Evolutionary conservation across 208 protist species (phyloP), one percentile per base, ranked within the genome.

Genomic region (Wallacemonas sp.): DNA sequence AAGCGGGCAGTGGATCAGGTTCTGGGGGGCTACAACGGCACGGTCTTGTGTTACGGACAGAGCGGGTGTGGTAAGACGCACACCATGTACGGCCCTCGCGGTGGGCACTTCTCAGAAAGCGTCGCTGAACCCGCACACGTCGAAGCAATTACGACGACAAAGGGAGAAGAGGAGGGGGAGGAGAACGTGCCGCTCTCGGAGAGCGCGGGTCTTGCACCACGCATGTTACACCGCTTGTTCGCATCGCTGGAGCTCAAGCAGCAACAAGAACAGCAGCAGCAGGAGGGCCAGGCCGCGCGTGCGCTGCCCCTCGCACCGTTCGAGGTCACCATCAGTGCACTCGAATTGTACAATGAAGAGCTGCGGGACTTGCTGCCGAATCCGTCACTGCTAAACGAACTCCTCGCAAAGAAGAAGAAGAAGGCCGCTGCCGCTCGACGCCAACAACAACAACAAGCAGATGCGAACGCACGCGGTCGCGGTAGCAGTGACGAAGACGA

Each of bases 51-150:
- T 60, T 97, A 97, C 69, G 93, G 94, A 1, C 94, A 97, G 78
- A 97, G 87, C 47, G 90, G 95, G 4, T 93, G 86, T 22, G 96
- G 96, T 15, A 96, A 96, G 64, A 96, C 91, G 6, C 84, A 94
- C 79, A 95, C 86, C 12, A 83, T 95, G 68, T 31, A 94, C 24
- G 88, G 90, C 14, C 73, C 82, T 28, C 47, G 55, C 17, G 81
- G 80, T 0, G 85, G 79, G 0, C 11, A 45, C 1, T 33, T 72
- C n/a, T 22, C 62, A n/a, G 31, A 68, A 21, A 21, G n/a, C n/a
- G 34, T 36, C 31, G 33, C 45, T 22, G 44, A n/a, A 4, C 4
- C 36, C 26, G 8, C 5, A 41, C 36, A 41, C n/a, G n/a, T n/a
- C n/a, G n/a, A n/a, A n/a, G n/a, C n/a, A n/a, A n/a, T n/a, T n/a